Conservation (phyloP, 768 basidiomycete species). For the Mycena epipterygia region DNA sequence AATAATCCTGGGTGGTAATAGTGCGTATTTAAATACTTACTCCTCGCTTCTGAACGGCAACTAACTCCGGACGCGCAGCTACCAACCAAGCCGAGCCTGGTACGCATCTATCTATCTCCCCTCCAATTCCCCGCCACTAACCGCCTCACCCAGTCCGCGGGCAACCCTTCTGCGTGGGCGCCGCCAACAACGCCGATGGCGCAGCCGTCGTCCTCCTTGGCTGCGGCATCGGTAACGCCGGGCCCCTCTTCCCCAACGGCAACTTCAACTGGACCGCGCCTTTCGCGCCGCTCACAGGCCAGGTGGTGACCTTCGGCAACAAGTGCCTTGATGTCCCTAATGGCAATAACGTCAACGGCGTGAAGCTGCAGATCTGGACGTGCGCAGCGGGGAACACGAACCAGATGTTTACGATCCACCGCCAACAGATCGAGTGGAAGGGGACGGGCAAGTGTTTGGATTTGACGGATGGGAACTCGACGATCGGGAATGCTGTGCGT, state of each 20-base stretch:
- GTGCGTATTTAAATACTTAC: background rate
- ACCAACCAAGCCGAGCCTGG: no score
- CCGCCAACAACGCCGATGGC: slow-evolving; percentile 11
- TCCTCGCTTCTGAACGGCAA: no score
- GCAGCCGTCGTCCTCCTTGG: slow-evolving; percentile 7
- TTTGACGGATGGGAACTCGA: slow-evolving; percentile 26
- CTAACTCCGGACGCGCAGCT: no score
- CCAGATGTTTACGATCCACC: slow-evolving; percentile 34
- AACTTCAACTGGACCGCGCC: slow-evolving; percentile 23
- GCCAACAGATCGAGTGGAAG: slow-evolving; percentile 29
- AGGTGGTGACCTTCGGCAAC: slow-evolving; percentile 35
- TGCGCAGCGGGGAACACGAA: slow-evolving; percentile 37
- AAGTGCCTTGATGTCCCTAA: slow-evolving; percentile 41
- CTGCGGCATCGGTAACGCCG: slow-evolving; percentile 5
- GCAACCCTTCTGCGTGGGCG: slow-evolving; percentile 24
- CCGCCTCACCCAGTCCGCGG: background rate
- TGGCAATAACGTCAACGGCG: slow-evolving; percentile 33
- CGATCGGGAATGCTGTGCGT: slow-evolving; percentile 27
- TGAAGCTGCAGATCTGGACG: slow-evolving; percentile 42
- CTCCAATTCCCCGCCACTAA: background rate
- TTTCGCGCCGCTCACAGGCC: slow-evolving; percentile 13
- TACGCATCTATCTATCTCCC: background rate
- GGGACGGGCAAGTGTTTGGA: slow-evolving; percentile 26
- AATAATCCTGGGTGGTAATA: slow-evolving; percentile 19
- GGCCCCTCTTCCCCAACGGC: slow-evolving; percentile 1